Base-by-base conservation (phyloP, 2,329 filamentous ascomycete genomes). In the Cordyceps farinosa region DNA sequence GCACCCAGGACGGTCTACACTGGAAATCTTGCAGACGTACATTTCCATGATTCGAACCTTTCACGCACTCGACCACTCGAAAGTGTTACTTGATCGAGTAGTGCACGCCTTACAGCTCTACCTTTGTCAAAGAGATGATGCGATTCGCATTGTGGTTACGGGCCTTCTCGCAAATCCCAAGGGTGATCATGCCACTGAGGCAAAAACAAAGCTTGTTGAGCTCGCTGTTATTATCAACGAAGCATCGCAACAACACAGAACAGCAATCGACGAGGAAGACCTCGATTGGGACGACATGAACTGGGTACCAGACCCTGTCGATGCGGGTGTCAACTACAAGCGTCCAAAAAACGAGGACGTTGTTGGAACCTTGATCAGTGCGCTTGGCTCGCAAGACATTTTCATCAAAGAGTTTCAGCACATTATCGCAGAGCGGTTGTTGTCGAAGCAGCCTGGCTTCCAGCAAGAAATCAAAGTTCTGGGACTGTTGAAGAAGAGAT, bases 351-450 rank as follows among this genome's bases (percentile, higher is more conserved):
- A 87, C 50, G 90, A 93, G 67, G 95, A 99, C 74, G 89, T 98
- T 13, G 92, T 98, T 63, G 92, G 92, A 59, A 96, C 92, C 59
- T 80, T 99, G 50, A 90, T 98, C 68, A 90, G 87, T 64, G 86
- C 96, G 0, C 90, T 97, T 68, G 94, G 97, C 13, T 90, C 90
- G 22, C 91, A 93, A 68, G 94, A 97, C 58, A 85, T 90, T 52
- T 98, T 98, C 72, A 95, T 97, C 75, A 96, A 92, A 69, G 94
- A 98, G 73, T 90, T 99, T 66, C 92, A 97, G 71, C 87, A 84
- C 60, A 91, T 96, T 50, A 84, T 99, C n/a, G 91, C 90, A 5
- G 91, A 96, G 66, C 88, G 93, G 53, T 78, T 99, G 3, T 76
- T 90, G 6, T 85, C 81, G 64, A 86, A 85, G 53, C 88, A 89